phyloP scores from a whole-genome alignment of 306 rosid genomes.

The Albizia julibrissin region DNA sequence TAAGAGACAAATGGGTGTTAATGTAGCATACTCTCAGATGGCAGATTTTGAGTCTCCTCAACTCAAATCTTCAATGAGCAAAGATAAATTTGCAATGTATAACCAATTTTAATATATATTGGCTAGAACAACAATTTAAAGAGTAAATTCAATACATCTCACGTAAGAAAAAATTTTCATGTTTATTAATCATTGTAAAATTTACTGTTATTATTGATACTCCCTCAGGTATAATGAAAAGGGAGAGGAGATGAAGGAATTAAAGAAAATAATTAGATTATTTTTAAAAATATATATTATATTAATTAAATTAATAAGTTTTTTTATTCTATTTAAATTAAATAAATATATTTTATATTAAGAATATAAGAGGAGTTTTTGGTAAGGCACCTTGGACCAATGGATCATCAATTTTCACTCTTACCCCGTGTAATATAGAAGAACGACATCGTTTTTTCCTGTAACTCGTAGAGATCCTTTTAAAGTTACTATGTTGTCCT shows the following conservation, averaged over 20 bases:
- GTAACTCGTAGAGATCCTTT: background rate
- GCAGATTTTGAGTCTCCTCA: background rate
- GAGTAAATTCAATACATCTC: background rate
- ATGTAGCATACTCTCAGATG: background rate
- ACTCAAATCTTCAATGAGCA: background rate
- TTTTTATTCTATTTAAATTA: no score
- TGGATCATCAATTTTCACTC: background rate
- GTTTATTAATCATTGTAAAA: no score
- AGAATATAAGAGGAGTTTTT: no score
- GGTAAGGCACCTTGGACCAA: background rate
- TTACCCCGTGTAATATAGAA: background rate
- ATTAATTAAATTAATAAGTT: no score
- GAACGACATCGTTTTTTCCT: background rate
- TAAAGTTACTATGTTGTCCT: background rate
- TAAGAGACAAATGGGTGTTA: background rate
- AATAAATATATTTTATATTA: no score
- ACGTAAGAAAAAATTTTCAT: background rate
- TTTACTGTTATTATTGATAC: no score
- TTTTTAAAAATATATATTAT: no score
- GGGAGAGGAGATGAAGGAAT: no score
- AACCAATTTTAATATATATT: background rate
- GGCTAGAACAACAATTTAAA: background rate
- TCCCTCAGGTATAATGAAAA: no score
- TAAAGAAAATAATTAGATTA: no score
- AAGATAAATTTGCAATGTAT: background rate